phyloP scores from a whole-genome alignment of 2,329 filamentous ascomycete genomes.

The Hymenotorrendiella dingleyae region DNA sequence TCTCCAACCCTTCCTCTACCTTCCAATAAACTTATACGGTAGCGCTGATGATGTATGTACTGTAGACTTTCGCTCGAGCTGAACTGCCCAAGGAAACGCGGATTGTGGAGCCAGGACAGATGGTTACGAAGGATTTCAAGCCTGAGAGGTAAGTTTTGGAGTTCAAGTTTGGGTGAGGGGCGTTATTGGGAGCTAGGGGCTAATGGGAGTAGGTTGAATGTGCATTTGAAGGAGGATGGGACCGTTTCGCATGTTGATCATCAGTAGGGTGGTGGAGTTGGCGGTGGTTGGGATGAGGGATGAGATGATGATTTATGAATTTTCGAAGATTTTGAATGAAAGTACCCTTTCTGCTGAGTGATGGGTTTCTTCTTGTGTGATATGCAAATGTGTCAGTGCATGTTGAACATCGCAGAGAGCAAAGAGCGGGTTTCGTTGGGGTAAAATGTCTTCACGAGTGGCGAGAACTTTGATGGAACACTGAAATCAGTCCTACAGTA shows the following conservation, averaged over 20 bases:
- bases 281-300: too few species aligned
- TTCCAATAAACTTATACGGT: background rate
- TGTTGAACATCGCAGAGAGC: too few species aligned
- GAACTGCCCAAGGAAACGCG: slow-evolving; percentile 52
- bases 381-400: too few species aligned
- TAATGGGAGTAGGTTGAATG: slow-evolving; percentile 44
- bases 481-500: too few species aligned
- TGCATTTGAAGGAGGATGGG: slow-evolving; percentile 54
- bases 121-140: slow-evolving; percentile 53
- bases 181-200: too few species aligned
- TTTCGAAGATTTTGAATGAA: too few species aligned
- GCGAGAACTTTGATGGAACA: too few species aligned
- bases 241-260: slow-evolving; percentile 54
- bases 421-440: too few species aligned
- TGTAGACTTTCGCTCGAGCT: slow-evolving; percentile 52
- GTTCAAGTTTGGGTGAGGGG: background rate
- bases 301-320: background rate
- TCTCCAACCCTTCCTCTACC: too few species aligned
- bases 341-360: too few species aligned
- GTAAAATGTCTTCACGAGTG: too few species aligned
- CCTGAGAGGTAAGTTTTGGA: slow-evolving; percentile 24
- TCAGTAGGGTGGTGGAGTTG: slow-evolving; percentile 24
- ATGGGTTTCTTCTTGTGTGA: too few species aligned
- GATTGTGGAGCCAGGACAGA: slow-evolving; percentile 49
- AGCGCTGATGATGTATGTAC: slow-evolving; percentile 6